Conservation (phyloP, 768 basidiomycete species). For the Russula abietina region DNA sequence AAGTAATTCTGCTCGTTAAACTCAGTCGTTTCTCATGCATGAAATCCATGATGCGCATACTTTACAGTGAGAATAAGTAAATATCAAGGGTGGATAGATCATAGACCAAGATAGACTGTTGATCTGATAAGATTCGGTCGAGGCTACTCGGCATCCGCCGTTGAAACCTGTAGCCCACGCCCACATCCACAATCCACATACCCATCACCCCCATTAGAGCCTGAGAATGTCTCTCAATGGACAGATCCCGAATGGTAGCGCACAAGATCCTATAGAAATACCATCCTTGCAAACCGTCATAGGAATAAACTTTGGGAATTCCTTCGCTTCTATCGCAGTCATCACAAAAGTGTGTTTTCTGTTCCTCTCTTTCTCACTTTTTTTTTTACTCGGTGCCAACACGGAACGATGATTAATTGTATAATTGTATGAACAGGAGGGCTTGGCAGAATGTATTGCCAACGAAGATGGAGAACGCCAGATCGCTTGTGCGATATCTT, state of each 20-base stretch:
- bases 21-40: too few species aligned
- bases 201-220: not conserved
- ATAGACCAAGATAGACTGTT: too few species aligned
- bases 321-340: constrained; percentile 91
- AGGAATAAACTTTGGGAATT: constrained; percentile 95
- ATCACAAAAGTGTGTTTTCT: constrained; percentile 68
- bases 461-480: constrained; percentile 99
- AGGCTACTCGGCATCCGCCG: not conserved
- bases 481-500: constrained; percentile 90
- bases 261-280: constrained; percentile 37
- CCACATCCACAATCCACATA: not conserved
- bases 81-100: too few species aligned
- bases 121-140: too few species aligned
- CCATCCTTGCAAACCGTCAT: constrained; percentile 53
- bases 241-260: constrained; percentile 47
- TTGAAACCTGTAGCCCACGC: not conserved
- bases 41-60: too few species aligned
- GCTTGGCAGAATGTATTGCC: constrained; percentile 88
- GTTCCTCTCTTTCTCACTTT: not conserved
- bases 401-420: not conserved
- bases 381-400: not conserved
- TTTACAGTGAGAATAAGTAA: too few species aligned
- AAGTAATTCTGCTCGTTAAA: too few species aligned
- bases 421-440: constrained; percentile 51
- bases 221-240: constrained; percentile 37